Evolutionary conservation across 495 filamentous ascomycete genomes (phyloP), one percentile per base, ranked within the genome.

Genomic region (Talaromyces liani): DNA sequence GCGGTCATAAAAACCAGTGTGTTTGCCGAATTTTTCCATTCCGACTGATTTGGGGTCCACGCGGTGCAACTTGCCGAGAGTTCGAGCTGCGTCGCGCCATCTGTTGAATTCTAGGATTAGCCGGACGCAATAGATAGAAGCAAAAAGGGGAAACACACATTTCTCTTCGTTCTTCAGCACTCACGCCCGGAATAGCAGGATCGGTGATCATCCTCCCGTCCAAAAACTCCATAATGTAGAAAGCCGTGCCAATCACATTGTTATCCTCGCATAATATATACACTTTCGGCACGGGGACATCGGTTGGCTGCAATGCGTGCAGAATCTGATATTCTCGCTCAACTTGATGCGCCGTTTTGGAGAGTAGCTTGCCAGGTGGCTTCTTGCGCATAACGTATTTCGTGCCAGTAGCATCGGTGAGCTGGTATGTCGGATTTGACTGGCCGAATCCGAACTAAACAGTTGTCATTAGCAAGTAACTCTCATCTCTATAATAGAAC

Each of bases 211-310:
- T 95, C 66, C 94, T 86, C 20, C 93, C 93, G 68, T 93, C 89
- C 58, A 97, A 79, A 71, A 93, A 97, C 65, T 89, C 85, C 93
- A 98, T 97, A 65, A 98, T 89, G 75, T 97, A 98, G 75, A 98
- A 98, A 14, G 90, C 84, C 4, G 92, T 98, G 25, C 91, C 94
- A 66, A 98, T 79, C 4, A 98, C 85, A 39, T 67, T 74, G 39
- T 72, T 69, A 72, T 98, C 93, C 67, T 92, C 85, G 76, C 94
- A 98, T 12, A 98, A 84, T 69, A 88, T 90, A 70, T 92, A 88
- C 2, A 91, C 84, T 72, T 85, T 88, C 14, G 94, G 93, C 0
- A 95, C 91, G 0, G 93, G 92, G 29, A 98, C 92, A 72, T 91
- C 85, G 18, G 90, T 93, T 22, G 77, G 70, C 25, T 85, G 84